Base-by-base conservation (phyloP, 805 yeast genomes). In the Hemisphaericaspora nanyangensis region DNA sequence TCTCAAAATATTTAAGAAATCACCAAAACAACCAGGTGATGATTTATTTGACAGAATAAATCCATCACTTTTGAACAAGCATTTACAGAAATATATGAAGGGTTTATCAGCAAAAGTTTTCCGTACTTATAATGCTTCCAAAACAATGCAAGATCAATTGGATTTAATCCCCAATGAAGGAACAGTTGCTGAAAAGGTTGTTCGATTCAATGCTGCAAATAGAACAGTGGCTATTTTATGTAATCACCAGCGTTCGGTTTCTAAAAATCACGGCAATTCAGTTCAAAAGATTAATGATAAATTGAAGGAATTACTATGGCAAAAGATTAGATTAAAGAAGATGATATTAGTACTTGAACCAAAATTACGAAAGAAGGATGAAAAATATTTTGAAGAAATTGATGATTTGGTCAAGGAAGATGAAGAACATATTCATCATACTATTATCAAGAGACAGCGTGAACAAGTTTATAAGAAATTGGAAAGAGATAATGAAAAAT, bases 101-200 rank as follows among this genome's bases (percentile, higher is more conserved):
- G 98, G 98, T 0, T 72, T 90, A 47, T 89, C 97, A 0, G 98
- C 98, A 4, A 90, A 90, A 61, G 97, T 90, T 16, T 91, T 90
- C 72, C 95, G 98, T 80, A 90, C 98, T 0, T 90, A 86, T 57
- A 90, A 90, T 65, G 98, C 98, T 1, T 86, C 96, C 1, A 85
- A 86, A 60, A 89, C 96, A 2, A 91, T 90, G 97, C 97, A 90
- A 61, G 95, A 90, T 54, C 96, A 88, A 58, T 63, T 91, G 44
- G 95, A 85, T 56, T 65, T 81, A 52, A 88, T 91, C 49, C 74
- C 82, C n/a, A 85, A 87, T 57, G 84, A 79, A 55, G 96, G 96
- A 19, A 79, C 95, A 0, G 84, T 87, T 4, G 82, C 85, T 17
- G 97, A 90, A 57, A 91, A 88, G 52, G 81, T 90, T 37, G 81